Evolutionary conservation across 1,139 yeast species (phyloP).

Genomic region (Scheffersomyces segobiensis): DNA sequence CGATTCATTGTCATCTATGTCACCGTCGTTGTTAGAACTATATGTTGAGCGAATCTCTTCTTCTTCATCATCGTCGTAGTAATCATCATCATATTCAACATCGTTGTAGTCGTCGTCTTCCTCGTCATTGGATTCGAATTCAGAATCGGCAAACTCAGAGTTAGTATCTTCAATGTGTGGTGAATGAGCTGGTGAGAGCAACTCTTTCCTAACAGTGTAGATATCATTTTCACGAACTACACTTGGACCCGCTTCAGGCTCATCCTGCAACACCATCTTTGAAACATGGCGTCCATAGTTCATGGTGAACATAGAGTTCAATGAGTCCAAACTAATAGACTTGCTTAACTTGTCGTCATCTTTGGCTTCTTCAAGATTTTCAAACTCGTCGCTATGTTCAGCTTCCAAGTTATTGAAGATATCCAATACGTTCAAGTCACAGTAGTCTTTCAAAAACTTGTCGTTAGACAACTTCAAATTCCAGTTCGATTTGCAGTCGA

Average conservation of each 20-base stretch:
- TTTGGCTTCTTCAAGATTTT: constrained; percentile 5
- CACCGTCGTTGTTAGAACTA: constrained; percentile 13
- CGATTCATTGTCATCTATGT: constrained; percentile 10
- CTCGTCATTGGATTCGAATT: constrained; percentile 35
- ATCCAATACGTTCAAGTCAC: constrained; percentile 69
- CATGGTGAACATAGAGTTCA: constrained; percentile 41
- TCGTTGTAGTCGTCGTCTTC: constrained; percentile 25
- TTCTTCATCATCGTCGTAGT: constrained; percentile 16
- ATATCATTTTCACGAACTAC: constrained; percentile 8
- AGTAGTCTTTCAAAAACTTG: constrained; percentile 51
- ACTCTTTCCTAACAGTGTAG: constrained; percentile 12
- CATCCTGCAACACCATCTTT: constrained; percentile 36
- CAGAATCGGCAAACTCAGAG: constrained; percentile 47
- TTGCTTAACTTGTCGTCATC: constrained; percentile 22
- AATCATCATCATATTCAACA: constrained; percentile 19
- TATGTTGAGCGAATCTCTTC: constrained; percentile 6
- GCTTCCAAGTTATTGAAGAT: constrained; percentile 33
- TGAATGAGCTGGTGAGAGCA: constrained; percentile 5
- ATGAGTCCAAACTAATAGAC: constrained; percentile 37
- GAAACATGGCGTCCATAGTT: constrained; percentile 44
- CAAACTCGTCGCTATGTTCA: constrained; percentile 12
- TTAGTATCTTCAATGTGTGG: constrained; percentile 16
- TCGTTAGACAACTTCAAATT: constrained; percentile 59
- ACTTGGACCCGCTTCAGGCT: not conserved
- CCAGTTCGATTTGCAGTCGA: constrained; percentile 66